Base-by-base conservation (phyloP, 2,329 filamentous ascomycete species). In the Hypoxylon sp. region DNA sequence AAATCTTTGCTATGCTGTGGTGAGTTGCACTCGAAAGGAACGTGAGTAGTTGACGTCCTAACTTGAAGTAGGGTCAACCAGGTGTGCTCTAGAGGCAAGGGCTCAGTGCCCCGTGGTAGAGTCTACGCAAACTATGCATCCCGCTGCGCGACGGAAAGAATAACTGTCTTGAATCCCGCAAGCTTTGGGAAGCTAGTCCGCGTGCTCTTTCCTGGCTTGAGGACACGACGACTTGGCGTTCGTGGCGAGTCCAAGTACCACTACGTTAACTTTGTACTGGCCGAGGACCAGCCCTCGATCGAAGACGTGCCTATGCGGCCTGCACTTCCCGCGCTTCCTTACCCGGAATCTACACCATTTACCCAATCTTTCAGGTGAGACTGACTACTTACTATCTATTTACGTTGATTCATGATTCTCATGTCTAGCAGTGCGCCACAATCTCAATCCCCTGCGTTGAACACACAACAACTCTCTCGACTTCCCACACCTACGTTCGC, bases 161-260 rank as follows among this genome's bases (percentile, higher is more conserved):
- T 98, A 38, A 96, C 96, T 0, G 94, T 97, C 8, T 81, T 99
- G 61, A 99, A 99, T 75, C 96, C 96, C 42, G 96, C 96, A 8
- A 98, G 95, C 26, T 99, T 99, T 79, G 96, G 96, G 60, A 99
- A 99, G 79, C 87, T 99, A 44, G 96, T 99, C 32, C 89, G 96
- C 30, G 95, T 99, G 38, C 91, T 99, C 53, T 99, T 98, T 73
- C 95, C 96, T 0, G 95, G 94, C 42, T 90, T 99, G 20, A 95
- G 97, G 79, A 99, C 96, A 30, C 87, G 96, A 63, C 88, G 96
- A 69, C 84, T 99, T 11, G 96, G 96, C 67, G 94, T 98, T 48
- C 89, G 96, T 55, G 96, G 96, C 69, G 95, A 98, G 80, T 99
- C 96, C 12, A 99, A 99, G 77, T 99, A 99, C 78, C 96, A 99